phyloP scores from a whole-genome alignment of 495 filamentous ascomycete genomes.

The Paragyromitra xinjiangensis region DNA sequence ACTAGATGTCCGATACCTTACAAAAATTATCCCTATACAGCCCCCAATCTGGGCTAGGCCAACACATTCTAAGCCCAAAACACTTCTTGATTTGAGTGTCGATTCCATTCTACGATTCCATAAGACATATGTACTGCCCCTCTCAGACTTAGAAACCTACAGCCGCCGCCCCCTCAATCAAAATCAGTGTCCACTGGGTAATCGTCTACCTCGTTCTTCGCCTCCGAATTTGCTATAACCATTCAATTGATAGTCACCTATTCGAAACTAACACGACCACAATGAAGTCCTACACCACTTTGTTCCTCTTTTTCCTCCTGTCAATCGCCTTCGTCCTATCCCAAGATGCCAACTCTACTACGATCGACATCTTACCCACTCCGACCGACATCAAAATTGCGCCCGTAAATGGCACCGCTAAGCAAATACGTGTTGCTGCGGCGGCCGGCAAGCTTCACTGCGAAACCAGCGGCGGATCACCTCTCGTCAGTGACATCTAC shows the following conservation, averaged over 20 bases:
- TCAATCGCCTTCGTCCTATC: neutral
- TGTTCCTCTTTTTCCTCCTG: neutral
- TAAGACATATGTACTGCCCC: neutral
- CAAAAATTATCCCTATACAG: too few relatives aligned
- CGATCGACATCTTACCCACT: neutral
- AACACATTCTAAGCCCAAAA: neutral
- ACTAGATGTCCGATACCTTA: too few relatives aligned
- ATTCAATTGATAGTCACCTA: neutral
- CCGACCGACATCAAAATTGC: neutral
- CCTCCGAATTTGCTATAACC: neutral
- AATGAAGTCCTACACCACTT: neutral
- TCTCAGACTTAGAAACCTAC: neutral
- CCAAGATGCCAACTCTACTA: neutral
- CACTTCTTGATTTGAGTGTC: neutral
- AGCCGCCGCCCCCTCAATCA: neutral
- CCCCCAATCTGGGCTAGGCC: neutral
- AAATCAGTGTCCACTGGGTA: neutral
- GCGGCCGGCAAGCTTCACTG: neutral
- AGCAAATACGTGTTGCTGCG: too few relatives aligned
- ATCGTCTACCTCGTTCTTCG: neutral
- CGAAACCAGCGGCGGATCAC: constrained; percentile 9
- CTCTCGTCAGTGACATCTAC: neutral
- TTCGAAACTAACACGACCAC: neutral
- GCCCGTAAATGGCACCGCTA: neutral
- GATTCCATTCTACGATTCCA: neutral